These are phyloP conservation scores for Acanthamoeba quina DNA, from an alignment of 208 protist species.

Conservation along the genomic window DNA sequence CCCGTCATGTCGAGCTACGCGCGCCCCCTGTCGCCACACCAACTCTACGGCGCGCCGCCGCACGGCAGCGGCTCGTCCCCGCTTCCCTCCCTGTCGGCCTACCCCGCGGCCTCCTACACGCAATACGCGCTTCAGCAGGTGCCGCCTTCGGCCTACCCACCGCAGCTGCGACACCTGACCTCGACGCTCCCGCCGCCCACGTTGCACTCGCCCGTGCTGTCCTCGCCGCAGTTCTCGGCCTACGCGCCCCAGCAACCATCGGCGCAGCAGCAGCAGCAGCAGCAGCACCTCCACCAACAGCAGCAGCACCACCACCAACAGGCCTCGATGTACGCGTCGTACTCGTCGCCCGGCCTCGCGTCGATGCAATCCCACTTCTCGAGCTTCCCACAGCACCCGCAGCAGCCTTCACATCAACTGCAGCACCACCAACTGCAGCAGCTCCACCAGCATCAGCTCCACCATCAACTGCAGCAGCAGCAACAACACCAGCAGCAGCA, in stretches of 20 bases:
- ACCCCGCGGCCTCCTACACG: conserved; percentile 32
- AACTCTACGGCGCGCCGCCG: not conserved
- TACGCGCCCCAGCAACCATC: not conserved
- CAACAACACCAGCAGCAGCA: not conserved
- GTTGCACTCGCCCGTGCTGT: not conserved
- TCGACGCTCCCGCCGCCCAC: not conserved
- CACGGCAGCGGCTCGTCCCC: not conserved
- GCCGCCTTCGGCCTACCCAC: conserved; percentile 24
- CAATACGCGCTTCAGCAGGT: conserved; percentile 55
- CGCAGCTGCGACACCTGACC: conserved; percentile 20
- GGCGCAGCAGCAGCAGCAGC: not conserved
- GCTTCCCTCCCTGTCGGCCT: conserved; percentile 10
- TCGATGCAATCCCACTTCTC: conserved; percentile 2
- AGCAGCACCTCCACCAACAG: not conserved
- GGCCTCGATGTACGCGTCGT: not conserved
- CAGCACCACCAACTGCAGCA: too few species aligned
- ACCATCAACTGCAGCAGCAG: not conserved
- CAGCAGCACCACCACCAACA: not conserved
- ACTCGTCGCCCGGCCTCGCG: not conserved
- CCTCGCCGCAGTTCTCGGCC: conserved; percentile 7
- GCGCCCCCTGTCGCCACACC: not conserved
- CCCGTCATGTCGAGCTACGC: not conserved
- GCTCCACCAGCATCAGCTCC: too few species aligned
- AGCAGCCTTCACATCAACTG: not conserved
- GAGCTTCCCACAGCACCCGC: not conserved